phyloP scores from a whole-genome alignment of 345 rosid species.

The Eutrema japonicum region DNA sequence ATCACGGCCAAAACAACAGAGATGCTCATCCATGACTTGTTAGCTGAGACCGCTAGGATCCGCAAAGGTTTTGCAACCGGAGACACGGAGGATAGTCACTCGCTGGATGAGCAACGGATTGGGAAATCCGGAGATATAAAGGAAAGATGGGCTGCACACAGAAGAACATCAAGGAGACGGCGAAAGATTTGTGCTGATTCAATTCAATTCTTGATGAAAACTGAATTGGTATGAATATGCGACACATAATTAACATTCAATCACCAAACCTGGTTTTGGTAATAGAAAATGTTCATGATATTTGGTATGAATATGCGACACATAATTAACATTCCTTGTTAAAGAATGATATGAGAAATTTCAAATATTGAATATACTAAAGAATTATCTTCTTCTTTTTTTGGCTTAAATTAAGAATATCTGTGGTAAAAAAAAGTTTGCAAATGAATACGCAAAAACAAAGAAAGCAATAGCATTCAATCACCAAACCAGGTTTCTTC shows the following conservation, averaged over 20 bases:
- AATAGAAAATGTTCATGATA: not conserved
- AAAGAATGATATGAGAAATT: not conserved
- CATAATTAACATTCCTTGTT: not conserved
- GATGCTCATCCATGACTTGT: slow-evolving; percentile 74
- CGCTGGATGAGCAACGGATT: slow-evolving; percentile 20
- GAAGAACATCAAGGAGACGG: slow-evolving; percentile 59
- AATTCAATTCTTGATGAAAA: not conserved
- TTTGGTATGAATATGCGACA: not conserved
- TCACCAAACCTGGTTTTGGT: not conserved
- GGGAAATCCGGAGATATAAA: slow-evolving; percentile 53
- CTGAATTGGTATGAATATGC: not conserved
- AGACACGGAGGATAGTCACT: slow-evolving; percentile 27
- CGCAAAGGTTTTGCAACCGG: slow-evolving; percentile 43
- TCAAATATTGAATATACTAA: not conserved
- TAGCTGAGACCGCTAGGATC: slow-evolving; percentile 74
- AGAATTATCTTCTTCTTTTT: no score
- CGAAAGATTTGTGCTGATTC: slow-evolving; percentile 2
- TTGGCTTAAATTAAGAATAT: not conserved
- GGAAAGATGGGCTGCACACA: slow-evolving; percentile 72
- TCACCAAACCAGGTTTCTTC: slow-evolving; percentile 6
- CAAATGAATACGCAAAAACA: not conserved
- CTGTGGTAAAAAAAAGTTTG: not conserved
- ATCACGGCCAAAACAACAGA: slow-evolving; percentile 82
- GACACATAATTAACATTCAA: not conserved
- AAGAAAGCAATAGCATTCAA: slow-evolving; percentile 20